Percentiles rank a stretch among this genome's conserved stretches.
Conservation (phyloP, 345 rosid genomes). For the Eucalyptus globulus region DNA sequence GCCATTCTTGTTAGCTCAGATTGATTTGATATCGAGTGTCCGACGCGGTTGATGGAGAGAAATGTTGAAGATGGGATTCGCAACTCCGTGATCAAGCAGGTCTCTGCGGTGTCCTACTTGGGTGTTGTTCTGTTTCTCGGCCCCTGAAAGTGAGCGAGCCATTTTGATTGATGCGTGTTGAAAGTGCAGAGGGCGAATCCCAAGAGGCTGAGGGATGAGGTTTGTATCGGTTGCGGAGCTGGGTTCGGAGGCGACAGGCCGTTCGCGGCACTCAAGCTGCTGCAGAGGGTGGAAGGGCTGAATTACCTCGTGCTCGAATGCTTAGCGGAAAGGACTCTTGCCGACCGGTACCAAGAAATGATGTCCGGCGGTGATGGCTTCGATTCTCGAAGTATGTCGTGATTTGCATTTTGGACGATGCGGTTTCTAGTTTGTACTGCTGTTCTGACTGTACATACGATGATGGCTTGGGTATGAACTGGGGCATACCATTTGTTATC, state of each 20-base stretch:
- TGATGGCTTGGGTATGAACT: neutral
- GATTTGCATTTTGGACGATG: neutral
- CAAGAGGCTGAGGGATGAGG: conserved; percentile 45
- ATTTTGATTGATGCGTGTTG: neutral
- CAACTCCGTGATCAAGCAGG: conserved; percentile 30
- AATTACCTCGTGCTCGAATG: conserved; percentile 88
- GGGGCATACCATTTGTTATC: neutral
- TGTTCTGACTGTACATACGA: neutral
- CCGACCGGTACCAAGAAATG: conserved; percentile 60
- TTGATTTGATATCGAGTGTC: neutral
- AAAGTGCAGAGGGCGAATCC: conserved; percentile 54
- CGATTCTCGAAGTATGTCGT: conserved; percentile 56
- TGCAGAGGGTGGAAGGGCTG: conserved; percentile 47
- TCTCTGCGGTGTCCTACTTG: neutral
- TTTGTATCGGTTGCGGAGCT: conserved; percentile 88
- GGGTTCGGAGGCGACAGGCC: conserved; percentile 91
- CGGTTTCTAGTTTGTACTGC: neutral
- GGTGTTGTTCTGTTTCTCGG: neutral
- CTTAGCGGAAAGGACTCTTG: conserved; percentile 86
- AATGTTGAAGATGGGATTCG: neutral
- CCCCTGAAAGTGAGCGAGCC: neutral
- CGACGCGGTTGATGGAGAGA: neutral
- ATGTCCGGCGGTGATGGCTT: conserved; percentile 56
- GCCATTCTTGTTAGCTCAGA: neutral
- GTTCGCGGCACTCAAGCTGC: conserved; percentile 67